Evolutionary conservation across 2,329 filamentous ascomycete genomes (phyloP).

Genomic region (Aspergillus aculeatus): DNA sequence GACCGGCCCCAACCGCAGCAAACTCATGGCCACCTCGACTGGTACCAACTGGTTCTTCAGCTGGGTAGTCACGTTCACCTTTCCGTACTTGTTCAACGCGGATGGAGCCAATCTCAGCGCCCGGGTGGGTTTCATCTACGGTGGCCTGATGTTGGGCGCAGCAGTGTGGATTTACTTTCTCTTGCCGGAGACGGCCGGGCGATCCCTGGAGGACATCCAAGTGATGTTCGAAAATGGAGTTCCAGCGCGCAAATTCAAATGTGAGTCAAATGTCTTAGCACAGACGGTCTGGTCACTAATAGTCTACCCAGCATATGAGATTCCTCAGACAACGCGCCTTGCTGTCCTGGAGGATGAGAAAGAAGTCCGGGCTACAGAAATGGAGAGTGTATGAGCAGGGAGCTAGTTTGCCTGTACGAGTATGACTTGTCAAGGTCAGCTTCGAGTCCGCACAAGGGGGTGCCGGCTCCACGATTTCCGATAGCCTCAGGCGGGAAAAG

Average conservation of each 20-base stretch:
- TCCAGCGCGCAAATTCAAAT: slow-evolving; percentile 13
- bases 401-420: not conserved
- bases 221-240: slow-evolving; percentile 28
- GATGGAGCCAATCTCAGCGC: slow-evolving; percentile 25
- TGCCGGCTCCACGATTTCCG: not conserved
- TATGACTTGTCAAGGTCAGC: not conserved
- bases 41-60: slow-evolving; percentile 10
- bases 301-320: not conserved
- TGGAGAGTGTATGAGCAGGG: not conserved
- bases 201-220: slow-evolving; percentile 33
- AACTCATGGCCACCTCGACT: slow-evolving; percentile 12
- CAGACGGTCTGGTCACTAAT: not conserved
- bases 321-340: not conserved
- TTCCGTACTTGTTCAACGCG: slow-evolving; percentile 14
- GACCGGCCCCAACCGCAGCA: slow-evolving; percentile 9
- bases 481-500: not conserved
- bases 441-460: not conserved
- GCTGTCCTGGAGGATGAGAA: not conserved
- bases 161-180: slow-evolving; percentile 25
- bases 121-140: slow-evolving; percentile 31
- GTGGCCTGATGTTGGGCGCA: slow-evolving; percentile 20
- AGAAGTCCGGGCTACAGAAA: not conserved
- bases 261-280: not conserved
- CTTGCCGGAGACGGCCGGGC: slow-evolving; percentile 27
- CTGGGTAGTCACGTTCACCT: slow-evolving; percentile 14